phyloP scores from a whole-genome alignment of 2,329 filamentous ascomycete genomes.

The Fusarium beomiforme region DNA sequence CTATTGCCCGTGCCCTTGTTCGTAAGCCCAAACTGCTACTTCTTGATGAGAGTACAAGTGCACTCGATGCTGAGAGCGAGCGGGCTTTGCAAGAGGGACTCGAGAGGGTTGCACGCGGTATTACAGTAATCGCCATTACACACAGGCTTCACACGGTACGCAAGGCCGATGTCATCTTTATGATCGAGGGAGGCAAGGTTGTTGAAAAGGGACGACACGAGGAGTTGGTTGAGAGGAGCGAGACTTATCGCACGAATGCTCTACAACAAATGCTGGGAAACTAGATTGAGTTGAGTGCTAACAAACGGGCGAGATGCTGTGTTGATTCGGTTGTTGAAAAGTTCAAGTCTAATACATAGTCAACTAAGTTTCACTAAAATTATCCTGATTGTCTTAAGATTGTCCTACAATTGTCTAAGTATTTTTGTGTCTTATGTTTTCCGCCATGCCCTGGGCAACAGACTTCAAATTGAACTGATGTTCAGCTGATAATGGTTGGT shows the following conservation, averaged over 20 bases:
- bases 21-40: slow-evolving; percentile 77
- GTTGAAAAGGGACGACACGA: slow-evolving; percentile 64
- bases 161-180: slow-evolving; percentile 66
- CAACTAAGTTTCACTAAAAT: no score
- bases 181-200: slow-evolving; percentile 63
- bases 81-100: slow-evolving; percentile 72
- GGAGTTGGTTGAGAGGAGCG: slow-evolving; percentile 63
- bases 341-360: background rate
- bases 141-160: slow-evolving; percentile 67
- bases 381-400: no score
- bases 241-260: slow-evolving; percentile 63
- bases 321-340: background rate
- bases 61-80: slow-evolving; percentile 77
- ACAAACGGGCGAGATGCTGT: background rate
- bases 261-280: slow-evolving; percentile 58
- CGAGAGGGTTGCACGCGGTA: slow-evolving; percentile 63
- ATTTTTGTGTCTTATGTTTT: no score
- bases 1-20: slow-evolving; percentile 80
- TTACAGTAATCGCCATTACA: slow-evolving; percentile 68
- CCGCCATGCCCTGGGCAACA: no score
- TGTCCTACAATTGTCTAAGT: no score
- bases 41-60: slow-evolving; percentile 84
- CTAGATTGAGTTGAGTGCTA: background rate
- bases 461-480: no score
- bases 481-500: no score